phyloP scores from a whole-genome alignment of 106 monocot genomes.

The Iris macrosiphon region DNA sequence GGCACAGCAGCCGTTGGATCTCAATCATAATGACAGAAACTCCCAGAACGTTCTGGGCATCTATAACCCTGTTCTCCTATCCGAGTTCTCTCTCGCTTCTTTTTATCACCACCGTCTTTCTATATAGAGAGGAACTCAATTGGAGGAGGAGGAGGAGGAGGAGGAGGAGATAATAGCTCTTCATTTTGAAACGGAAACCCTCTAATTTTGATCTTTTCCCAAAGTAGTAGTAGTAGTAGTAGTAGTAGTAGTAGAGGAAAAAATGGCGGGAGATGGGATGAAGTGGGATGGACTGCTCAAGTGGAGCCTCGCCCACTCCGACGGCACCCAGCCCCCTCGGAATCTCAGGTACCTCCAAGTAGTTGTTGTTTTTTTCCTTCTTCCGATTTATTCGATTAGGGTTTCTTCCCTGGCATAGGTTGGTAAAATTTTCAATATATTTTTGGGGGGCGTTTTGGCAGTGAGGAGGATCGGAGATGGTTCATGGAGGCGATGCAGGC shows the following conservation, averaged over 20 bases:
- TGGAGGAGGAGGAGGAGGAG: no score
- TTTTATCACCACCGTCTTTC: no score
- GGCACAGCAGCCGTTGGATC: no score
- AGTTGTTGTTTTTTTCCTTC: background rate
- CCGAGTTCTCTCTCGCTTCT: no score
- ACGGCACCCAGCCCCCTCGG: conserved; percentile 51
- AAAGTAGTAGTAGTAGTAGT: no score
- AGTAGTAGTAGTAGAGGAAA: background rate
- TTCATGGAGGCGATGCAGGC: conserved; percentile 98
- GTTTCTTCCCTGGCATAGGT: background rate
- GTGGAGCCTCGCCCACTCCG: conserved; percentile 80
- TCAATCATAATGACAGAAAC: no score
- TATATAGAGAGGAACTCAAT: no score
- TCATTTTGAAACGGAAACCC: background rate
- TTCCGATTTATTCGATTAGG: background rate
- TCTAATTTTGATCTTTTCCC: no score
- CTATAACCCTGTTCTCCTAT: no score
- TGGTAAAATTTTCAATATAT: background rate
- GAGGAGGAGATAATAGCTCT: no score
- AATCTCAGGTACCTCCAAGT: conserved; percentile 44
- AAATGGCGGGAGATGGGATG: conserved; percentile 54
- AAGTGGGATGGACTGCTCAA: conserved; percentile 87
- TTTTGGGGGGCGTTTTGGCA: conserved; percentile 2
- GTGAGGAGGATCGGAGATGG: conserved; percentile 85
- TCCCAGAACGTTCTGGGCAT: no score